Evolutionary conservation across 768 basidiomycete genomes (phyloP).

Genomic region (Rhodotorula toruloides): DNA sequence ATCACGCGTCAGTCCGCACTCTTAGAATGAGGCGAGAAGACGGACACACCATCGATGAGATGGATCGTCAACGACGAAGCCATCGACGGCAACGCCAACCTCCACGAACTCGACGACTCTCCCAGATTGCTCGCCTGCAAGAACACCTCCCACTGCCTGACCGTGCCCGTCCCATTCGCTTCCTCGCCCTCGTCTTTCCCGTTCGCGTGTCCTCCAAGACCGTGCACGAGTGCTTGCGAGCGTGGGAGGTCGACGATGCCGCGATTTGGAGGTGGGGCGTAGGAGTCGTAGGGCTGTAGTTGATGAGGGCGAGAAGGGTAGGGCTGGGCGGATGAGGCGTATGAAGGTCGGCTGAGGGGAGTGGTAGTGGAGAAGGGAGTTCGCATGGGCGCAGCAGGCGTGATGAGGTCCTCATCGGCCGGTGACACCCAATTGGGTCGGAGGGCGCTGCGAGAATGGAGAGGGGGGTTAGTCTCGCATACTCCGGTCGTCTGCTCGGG

Average conservation of each 20-base stretch:
- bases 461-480: too few relatives aligned
- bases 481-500: too few relatives aligned
- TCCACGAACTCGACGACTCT: slow-evolving; percentile 21
- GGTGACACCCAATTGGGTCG: slow-evolving; percentile 17
- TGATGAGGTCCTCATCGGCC: not conserved
- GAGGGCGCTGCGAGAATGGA: slow-evolving; percentile 7
- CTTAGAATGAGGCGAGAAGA: not conserved
- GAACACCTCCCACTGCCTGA: slow-evolving; percentile 24
- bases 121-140: slow-evolving; percentile 25
- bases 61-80: slow-evolving; percentile 28
- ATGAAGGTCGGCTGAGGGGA: not conserved
- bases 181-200: not conserved
- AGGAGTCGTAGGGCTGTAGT: not conserved
- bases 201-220: not conserved
- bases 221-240: not conserved
- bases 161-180: not conserved
- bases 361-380: not conserved
- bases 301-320: not conserved
- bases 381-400: not conserved
- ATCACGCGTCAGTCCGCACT: too few relatives aligned
- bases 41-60: slow-evolving; percentile 26
- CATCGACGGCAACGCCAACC: slow-evolving; percentile 30
- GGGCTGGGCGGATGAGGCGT: not conserved
- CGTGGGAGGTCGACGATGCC: not conserved
- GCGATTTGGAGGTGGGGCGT: slow-evolving; percentile 15